Conservation (phyloP, 805 yeast species). For the Phaffomyces thermotolerans region DNA sequence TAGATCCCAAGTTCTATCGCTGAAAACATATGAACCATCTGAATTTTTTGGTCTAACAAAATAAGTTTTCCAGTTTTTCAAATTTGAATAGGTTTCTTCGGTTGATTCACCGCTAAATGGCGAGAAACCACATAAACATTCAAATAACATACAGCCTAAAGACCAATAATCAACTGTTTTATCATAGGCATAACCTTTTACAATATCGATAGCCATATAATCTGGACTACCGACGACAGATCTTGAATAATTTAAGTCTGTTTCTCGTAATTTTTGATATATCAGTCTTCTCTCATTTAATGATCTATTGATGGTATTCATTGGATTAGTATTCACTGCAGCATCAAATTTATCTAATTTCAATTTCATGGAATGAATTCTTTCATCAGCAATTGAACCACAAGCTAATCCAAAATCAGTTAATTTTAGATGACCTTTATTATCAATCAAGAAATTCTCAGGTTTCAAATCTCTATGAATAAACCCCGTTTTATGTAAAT, state of each 20-base stretch:
- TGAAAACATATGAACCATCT: constrained; percentile 85
- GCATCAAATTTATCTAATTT: constrained; percentile 66
- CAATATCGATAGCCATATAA: constrained; percentile 96
- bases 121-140: constrained; percentile 92
- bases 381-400: constrained; percentile 86
- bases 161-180: constrained; percentile 99
- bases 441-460: constrained; percentile 84
- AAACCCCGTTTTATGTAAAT: constrained; percentile 89
- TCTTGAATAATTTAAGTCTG: constrained; percentile 80
- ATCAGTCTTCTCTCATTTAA: constrained; percentile 82
- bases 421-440: constrained; percentile 84
- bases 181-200: constrained; percentile 81
- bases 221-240: constrained; percentile 98
- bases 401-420: constrained; percentile 98
- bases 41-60: constrained; percentile 86
- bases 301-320: constrained; percentile 52
- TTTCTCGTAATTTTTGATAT: constrained; percentile 69
- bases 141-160: constrained; percentile 93
- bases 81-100: constrained; percentile 89
- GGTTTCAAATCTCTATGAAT: constrained; percentile 97
- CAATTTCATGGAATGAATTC: constrained; percentile 87
- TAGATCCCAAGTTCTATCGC: constrained; percentile 94
- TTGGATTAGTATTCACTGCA: constrained; percentile 41
- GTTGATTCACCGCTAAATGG: constrained; percentile 93
- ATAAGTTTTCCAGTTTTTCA: constrained; percentile 87